Evolutionary conservation across 129 eudicot species (phyloP), one percentile per base, ranked within the genome.

Genomic region (Scalesia atractyloides): DNA sequence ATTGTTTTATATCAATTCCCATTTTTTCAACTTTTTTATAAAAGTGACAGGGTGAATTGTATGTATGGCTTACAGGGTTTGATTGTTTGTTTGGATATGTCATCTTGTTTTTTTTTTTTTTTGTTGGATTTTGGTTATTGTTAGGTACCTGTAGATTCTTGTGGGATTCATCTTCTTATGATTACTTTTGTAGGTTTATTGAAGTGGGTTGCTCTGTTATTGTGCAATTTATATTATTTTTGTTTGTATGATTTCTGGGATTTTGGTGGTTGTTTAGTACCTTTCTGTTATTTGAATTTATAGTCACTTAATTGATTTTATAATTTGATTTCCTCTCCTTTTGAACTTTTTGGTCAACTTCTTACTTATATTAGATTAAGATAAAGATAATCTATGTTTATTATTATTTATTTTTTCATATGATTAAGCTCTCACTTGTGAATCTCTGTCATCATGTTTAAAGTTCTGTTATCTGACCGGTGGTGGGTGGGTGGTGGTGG

Each of bases 201-300:
- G n/a, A n/a, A n/a, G n/a, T n/a, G n/a, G n/a, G n/a, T 61, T 73
- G 43, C 49, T 73, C 62, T 47, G 64, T 26, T 37, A 64, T 50
- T n/a, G 37, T 64, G 16, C 46, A 41, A 41, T 0, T 4, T 50
- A 17, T n/a, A 50, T 5, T 5, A 50, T 50, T 15, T 50, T 14
- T 49, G 5, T 49, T 52, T 58, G 37, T 56, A 19, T 18, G 9
- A 19, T 24, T 58, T 58, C 13, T 2, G 33, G 34, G n/a, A 1
- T 24, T 58, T 58, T 58, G 7, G 0, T 58, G n/a, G 12, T 18
- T 20, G 1, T 18, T 9, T 18, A 8, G 10, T 6, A 41, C 34
- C 34, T 30, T 30, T 30, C 34, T 30, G 34, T 0, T 50, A 6
- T 50, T 15, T 16, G 11, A 52, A 52, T 52, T 7, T 52, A 52